Conservation (phyloP, 179 eudicot species). For the Heliamphora pulchella region DNA sequence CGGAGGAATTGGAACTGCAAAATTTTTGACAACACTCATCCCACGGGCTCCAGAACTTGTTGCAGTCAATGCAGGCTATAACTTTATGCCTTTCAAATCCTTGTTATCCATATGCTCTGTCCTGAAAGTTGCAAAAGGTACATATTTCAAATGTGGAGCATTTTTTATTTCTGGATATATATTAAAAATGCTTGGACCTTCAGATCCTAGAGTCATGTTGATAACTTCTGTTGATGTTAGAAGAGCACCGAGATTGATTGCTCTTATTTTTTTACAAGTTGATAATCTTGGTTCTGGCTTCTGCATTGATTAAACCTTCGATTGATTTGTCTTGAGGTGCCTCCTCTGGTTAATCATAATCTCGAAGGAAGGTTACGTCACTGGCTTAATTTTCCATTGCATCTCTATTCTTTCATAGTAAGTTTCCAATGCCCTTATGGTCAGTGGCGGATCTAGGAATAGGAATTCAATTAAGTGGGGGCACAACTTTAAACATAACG, state of each 20-base stretch:
- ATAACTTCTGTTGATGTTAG: not conserved
- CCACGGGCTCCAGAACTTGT: conserved; percentile 47
- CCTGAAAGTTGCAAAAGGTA: conserved; percentile 56
- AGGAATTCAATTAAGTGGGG: too few relatives aligned
- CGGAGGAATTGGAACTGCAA: conserved; percentile 69
- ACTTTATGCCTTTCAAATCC: conserved; percentile 69
- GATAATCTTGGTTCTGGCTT: not conserved
- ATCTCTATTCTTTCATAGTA: too few relatives aligned
- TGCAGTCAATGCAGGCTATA: conserved; percentile 55
- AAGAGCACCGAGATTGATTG: not conserved
- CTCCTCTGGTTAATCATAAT: not conserved
- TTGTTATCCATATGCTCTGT: conserved; percentile 45
- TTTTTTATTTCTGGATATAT: not conserved
- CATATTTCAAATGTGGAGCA: not conserved
- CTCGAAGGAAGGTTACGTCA: not conserved
- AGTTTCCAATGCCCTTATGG: too few relatives aligned
- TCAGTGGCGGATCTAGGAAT: too few relatives aligned
- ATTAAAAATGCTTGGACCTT: not conserved
- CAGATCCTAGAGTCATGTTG: conserved; percentile 5
- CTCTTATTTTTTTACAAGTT: conserved; percentile 1
- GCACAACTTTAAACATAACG: too few relatives aligned
- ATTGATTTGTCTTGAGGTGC: not conserved
- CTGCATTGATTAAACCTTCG: not conserved
- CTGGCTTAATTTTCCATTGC: not conserved
- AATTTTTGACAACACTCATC: conserved; percentile 57